phyloP scores from a whole-genome alignment of 2,329 filamentous ascomycete species.

The Pleurostoma richardsiae region DNA sequence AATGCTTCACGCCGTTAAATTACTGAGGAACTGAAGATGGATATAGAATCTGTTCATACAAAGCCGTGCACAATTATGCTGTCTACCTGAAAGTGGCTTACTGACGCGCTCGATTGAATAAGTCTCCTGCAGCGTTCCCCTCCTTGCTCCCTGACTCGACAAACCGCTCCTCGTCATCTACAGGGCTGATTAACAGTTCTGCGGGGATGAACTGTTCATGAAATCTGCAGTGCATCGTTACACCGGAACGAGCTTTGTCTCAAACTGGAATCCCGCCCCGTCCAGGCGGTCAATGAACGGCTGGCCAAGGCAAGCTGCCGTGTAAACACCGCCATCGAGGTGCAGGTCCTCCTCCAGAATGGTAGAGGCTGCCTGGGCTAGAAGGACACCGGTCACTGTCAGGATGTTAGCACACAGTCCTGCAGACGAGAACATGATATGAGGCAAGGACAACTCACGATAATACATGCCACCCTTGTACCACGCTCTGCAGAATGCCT shows the following conservation, averaged over 20 bases:
- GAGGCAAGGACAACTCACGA: constrained; percentile 36
- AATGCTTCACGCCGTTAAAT: too few relatives aligned
- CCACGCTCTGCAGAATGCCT: constrained; percentile 49
- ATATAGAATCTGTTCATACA: too few relatives aligned
- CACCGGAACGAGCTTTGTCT: constrained; percentile 40
- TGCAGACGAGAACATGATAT: neutral
- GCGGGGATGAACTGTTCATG: too few relatives aligned
- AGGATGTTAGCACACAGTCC: constrained; percentile 4
- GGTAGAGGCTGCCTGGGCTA: constrained; percentile 60
- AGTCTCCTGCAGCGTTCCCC: too few relatives aligned
- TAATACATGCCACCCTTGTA: constrained; percentile 60
- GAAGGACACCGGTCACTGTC: constrained; percentile 58
- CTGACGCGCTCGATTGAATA: too few relatives aligned
- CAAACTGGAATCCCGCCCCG: constrained; percentile 57
- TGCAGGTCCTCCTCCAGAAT: constrained; percentile 58
- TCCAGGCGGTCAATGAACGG: constrained; percentile 59
- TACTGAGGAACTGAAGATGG: too few relatives aligned
- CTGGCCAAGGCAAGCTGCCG: constrained; percentile 66
- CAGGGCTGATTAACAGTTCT: too few relatives aligned
- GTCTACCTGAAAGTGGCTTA: too few relatives aligned
- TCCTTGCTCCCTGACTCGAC: too few relatives aligned
- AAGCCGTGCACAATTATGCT: too few relatives aligned
- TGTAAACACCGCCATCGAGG: constrained; percentile 64
- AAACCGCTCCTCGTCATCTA: too few relatives aligned
- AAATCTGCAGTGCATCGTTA: neutral